A percentile compares a stretch with the other conserved stretches of the same genome.
phyloP scores from a whole-genome alignment of 2,329 filamentous ascomycete genomes.

The Penicillium sp. region DNA sequence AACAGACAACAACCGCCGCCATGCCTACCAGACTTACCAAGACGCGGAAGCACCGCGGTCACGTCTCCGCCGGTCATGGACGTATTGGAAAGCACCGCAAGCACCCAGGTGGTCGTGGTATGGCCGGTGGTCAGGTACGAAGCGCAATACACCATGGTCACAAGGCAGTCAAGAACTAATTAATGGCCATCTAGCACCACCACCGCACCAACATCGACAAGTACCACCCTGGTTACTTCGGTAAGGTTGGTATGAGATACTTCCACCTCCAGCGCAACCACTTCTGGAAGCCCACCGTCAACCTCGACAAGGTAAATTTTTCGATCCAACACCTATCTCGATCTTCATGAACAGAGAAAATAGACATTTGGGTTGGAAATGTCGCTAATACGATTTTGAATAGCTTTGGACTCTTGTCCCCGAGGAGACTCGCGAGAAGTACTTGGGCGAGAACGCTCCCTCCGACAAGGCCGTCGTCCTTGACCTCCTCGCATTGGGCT shows the following conservation, averaged over 20 bases:
- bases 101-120: constrained; percentile 73
- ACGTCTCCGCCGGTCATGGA: constrained; percentile 97
- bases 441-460: constrained; percentile 70
- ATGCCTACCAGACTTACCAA: constrained; percentile 51
- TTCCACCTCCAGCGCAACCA: constrained; percentile 96
- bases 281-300: constrained; percentile 98
- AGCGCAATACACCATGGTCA: neutral
- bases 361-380: neutral
- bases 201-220: constrained; percentile 90
- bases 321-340: constrained; percentile 8
- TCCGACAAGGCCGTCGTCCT: constrained; percentile 93
- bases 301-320: constrained; percentile 85
- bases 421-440: constrained; percentile 85
- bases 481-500: constrained; percentile 94
- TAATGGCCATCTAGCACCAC: constrained; percentile 66
- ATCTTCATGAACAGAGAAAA: neutral
- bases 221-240: constrained; percentile 99
- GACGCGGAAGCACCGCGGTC: constrained; percentile 67
- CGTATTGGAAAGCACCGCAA: constrained; percentile 99
- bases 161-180: neutral
- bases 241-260: constrained; percentile 91
- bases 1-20: constrained; percentile 26
- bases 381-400: constrained; percentile 12
- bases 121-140: constrained; percentile 75
- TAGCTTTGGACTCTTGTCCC: constrained; percentile 96